Conservation (phyloP, 805 yeast genomes). For the Suhomyces vadensis region DNA sequence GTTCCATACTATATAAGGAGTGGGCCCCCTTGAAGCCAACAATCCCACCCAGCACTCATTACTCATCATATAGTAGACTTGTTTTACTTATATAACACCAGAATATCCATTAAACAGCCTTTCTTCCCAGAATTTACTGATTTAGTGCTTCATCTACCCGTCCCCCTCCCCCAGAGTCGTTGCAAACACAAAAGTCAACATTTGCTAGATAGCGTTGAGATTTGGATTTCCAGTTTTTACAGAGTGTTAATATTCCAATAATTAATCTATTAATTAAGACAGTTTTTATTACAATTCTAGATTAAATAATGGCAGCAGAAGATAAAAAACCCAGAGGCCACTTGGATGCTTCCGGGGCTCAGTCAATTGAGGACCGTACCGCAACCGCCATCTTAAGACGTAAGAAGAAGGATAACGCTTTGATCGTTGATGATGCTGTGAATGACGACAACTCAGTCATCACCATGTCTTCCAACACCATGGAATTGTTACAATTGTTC, state of each 20-base stretch:
- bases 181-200: slow-evolving; percentile 4
- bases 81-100: too few species aligned
- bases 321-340: slow-evolving; percentile 32
- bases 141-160: neutral
- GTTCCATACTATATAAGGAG: slow-evolving; percentile 4
- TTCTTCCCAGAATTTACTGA: neutral
- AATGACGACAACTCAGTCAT: slow-evolving; percentile 97
- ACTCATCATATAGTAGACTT: too few species aligned
- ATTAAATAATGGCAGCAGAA: slow-evolving; percentile 8
- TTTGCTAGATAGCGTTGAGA: slow-evolving; percentile 6
- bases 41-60: too few species aligned
- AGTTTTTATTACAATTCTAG: neutral
- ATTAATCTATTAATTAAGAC: neutral
- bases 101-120: too few species aligned
- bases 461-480: slow-evolving; percentile 90
- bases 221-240: neutral
- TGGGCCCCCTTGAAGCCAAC: neutral
- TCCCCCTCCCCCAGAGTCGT: slow-evolving; percentile 1
- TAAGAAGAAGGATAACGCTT: slow-evolving; percentile 96
- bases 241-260: slow-evolving; percentile 1
- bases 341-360: slow-evolving; percentile 65
- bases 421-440: slow-evolving; percentile 94
- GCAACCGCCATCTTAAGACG: slow-evolving; percentile 97
- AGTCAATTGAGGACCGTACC: slow-evolving; percentile 61
- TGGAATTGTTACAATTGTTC: slow-evolving; percentile 92